Conservation (phyloP, 2,329 filamentous ascomycete species). For the Calycina herbarum region DNA sequence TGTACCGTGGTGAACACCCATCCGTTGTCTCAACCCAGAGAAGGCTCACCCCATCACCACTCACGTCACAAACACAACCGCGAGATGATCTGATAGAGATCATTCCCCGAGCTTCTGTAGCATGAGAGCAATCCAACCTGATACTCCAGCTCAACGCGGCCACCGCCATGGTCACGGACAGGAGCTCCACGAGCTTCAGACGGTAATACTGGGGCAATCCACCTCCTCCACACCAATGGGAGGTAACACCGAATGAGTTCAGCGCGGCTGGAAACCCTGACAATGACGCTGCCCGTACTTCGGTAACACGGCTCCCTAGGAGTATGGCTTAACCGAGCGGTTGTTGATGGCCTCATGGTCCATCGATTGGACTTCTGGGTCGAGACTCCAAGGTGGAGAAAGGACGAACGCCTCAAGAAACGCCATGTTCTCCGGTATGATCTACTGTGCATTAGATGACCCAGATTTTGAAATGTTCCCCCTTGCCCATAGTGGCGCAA, state of each 20-base stretch:
- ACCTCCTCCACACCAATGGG: neutral
- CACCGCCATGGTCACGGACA: neutral
- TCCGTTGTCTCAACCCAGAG: neutral
- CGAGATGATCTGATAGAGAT: neutral
- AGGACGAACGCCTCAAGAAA: constrained; percentile 21
- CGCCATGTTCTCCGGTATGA: constrained; percentile 30
- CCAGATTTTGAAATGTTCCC: neutral
- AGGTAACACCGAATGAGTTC: neutral
- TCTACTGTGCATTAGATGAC: constrained; percentile 20
- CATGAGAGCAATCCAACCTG: constrained; percentile 7
- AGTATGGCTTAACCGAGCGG: neutral
- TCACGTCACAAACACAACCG: neutral
- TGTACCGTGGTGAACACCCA: neutral
- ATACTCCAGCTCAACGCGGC: neutral
- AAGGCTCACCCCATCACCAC: neutral
- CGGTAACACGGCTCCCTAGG: neutral
- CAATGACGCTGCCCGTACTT: neutral
- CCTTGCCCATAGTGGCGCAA: neutral
- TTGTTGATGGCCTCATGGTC: neutral
- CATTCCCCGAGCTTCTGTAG: neutral
- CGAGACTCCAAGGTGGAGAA: constrained; percentile 13
- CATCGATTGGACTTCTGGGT: neutral
- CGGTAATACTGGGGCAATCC: neutral
- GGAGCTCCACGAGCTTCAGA: neutral
- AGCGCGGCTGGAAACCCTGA: neutral